Conservation (phyloP, 306 rosid genomes). For the Betula pendula region DNA sequence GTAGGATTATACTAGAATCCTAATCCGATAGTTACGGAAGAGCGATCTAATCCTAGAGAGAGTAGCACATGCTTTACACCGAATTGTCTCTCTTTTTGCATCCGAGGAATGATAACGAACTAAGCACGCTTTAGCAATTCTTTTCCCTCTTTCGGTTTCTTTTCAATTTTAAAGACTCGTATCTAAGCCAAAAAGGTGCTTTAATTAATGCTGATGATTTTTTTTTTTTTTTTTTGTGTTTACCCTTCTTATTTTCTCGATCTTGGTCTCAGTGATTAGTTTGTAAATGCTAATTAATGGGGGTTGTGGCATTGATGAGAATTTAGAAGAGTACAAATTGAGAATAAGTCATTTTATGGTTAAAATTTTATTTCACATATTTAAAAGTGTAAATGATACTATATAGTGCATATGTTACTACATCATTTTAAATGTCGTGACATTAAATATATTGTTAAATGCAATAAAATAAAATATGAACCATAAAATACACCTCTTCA, state of each 20-base stretch:
- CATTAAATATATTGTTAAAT: no score
- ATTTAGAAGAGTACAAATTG: no score
- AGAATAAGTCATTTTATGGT: no score
- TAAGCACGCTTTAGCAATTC: conserved; percentile 55
- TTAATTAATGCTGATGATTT: not conserved
- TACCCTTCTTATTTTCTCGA: no score
- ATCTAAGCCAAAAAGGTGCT: not conserved
- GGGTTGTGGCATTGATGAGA: no score
- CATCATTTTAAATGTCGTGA: no score
- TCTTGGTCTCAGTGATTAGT: not conserved
- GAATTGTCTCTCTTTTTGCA: conserved; percentile 49
- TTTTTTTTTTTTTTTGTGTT: not conserved
- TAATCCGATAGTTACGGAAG: conserved; percentile 51
- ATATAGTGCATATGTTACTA: no score
- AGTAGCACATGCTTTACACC: conserved; percentile 59
- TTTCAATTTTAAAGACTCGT: not conserved
- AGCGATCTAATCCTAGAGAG: not conserved
- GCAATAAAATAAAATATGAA: no score
- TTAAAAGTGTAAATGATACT: no score
- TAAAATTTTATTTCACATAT: no score
- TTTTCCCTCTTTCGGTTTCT: conserved; percentile 14
- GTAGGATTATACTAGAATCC: not conserved
- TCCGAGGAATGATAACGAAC: conserved; percentile 50
- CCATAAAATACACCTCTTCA: no score
- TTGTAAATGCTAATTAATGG: no score